These are phyloP conservation scores for Actinidia polygama DNA, from an alignment of 179 eudicot genomes.

Conservation along the genomic window DNA sequence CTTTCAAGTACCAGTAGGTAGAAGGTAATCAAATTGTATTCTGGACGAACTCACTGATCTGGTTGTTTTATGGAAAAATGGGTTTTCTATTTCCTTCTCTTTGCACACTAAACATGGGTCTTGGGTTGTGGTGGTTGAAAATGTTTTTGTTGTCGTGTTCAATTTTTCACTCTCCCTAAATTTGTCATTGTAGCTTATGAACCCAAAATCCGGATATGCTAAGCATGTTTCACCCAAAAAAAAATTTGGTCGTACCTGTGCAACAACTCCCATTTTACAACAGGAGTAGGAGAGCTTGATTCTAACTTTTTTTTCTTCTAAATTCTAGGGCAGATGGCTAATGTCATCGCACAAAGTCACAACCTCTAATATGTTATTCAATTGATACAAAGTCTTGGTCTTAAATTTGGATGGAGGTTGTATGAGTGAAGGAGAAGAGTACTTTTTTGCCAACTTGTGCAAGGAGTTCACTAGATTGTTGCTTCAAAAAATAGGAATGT, in stretches of 20 bases:
- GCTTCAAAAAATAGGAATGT: not conserved
- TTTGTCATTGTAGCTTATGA: not conserved
- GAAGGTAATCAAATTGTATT: not conserved
- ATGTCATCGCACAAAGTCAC: not conserved
- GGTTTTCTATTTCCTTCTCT: not conserved
- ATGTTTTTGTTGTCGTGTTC: not conserved
- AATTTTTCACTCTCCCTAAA: not conserved
- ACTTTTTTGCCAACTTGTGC: not conserved
- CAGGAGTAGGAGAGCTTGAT: too few species aligned
- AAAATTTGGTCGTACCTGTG: not conserved
- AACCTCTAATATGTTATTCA: not conserved
- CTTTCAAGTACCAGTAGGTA: slow-evolving; percentile 45
- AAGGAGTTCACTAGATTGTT: not conserved
- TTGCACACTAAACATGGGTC: not conserved
- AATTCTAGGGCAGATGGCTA: not conserved
- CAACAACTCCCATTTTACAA: too few species aligned
- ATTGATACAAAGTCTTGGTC: too few species aligned
- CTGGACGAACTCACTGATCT: not conserved
- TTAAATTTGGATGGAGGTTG: too few species aligned
- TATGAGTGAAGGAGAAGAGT: too few species aligned
- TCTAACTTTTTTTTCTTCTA: not conserved
- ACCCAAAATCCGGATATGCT: too few species aligned
- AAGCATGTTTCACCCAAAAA: too few species aligned
- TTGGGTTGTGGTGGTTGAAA: not conserved
- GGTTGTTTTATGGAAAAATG: not conserved